phyloP scores from a whole-genome alignment of 1,284 basidiomycete species.

The Pholiota adiposa region DNA sequence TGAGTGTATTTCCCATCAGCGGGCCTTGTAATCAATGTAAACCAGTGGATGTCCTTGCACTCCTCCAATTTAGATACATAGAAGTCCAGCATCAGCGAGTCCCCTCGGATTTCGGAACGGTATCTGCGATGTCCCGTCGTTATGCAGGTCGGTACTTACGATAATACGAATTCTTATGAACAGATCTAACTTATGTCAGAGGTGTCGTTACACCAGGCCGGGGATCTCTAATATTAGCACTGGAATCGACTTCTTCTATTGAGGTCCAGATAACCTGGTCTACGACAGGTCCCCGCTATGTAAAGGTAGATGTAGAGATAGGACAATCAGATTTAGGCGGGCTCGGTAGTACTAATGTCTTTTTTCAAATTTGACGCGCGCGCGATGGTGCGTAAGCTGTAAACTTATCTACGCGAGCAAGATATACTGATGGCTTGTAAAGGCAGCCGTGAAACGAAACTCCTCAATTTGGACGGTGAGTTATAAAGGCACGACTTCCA shows the following conservation, averaged over 20 bases:
- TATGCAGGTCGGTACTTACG: background rate
- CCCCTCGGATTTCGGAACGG: background rate
- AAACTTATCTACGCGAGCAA: background rate
- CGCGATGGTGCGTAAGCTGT: background rate
- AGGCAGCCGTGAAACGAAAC: background rate
- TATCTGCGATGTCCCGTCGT: background rate
- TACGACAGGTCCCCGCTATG: too few species aligned
- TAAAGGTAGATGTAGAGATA: background rate
- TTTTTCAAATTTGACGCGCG: background rate
- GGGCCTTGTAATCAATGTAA: too few species aligned
- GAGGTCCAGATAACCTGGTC: background rate
- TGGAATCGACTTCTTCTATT: background rate
- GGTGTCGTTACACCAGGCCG: background rate
- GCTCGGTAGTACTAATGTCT: background rate
- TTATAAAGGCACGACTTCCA: background rate
- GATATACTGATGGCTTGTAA: background rate
- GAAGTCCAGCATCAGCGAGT: background rate
- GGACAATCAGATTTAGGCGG: background rate
- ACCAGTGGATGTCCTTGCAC: too few species aligned
- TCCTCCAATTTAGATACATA: too few species aligned
- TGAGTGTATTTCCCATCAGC: too few species aligned
- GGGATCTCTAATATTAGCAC: background rate
- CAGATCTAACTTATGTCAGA: background rate
- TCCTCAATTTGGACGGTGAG: background rate
- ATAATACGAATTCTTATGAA: background rate